These are phyloP conservation scores for Schizophyllum commune DNA, from an alignment of 1,284 basidiomycete genomes.

Conservation along the genomic window DNA sequence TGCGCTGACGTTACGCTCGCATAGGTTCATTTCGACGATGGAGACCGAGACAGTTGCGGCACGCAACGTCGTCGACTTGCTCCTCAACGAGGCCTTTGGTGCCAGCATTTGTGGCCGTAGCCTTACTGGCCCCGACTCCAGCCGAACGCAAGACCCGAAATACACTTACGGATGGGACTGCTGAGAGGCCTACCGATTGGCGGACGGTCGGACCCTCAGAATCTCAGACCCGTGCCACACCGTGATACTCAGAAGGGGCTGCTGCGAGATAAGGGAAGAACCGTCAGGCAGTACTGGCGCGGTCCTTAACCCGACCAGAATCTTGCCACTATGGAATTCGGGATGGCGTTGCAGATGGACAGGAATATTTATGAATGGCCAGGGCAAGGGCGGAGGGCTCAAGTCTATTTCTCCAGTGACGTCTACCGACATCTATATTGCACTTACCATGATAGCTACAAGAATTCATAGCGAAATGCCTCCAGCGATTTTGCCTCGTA, in stretches of 20 bases:
- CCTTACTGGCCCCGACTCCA: constrained; percentile 17
- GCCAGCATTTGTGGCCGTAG: constrained; percentile 49
- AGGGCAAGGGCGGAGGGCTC: background rate
- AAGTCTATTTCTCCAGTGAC: background rate
- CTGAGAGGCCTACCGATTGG: constrained; percentile 16
- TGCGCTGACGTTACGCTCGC: background rate
- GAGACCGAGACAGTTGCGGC: constrained; percentile 85
- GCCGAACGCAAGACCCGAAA: constrained; percentile 18
- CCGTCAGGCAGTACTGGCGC: too few relatives aligned
- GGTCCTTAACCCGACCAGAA: too few relatives aligned
- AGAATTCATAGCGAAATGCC: background rate
- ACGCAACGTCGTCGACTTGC: constrained; percentile 75
- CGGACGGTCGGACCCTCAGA: background rate
- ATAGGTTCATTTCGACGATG: constrained; percentile 79
- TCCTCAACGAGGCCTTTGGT: constrained; percentile 62
- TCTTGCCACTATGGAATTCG: too few relatives aligned
- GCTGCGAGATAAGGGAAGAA: too few relatives aligned
- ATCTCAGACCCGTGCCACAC: too few relatives aligned
- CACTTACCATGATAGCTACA: background rate
- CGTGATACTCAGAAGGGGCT: too few relatives aligned
- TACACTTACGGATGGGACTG: constrained; percentile 70
- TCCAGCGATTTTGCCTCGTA: background rate
- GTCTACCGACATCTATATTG: background rate
- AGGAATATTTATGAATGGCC: background rate
- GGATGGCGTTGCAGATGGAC: too few relatives aligned